Evolutionary conservation across 768 basidiomycete species (phyloP), one percentile per base, ranked within the genome.

Genomic region (Cystofilobasidium ferigula): DNA sequence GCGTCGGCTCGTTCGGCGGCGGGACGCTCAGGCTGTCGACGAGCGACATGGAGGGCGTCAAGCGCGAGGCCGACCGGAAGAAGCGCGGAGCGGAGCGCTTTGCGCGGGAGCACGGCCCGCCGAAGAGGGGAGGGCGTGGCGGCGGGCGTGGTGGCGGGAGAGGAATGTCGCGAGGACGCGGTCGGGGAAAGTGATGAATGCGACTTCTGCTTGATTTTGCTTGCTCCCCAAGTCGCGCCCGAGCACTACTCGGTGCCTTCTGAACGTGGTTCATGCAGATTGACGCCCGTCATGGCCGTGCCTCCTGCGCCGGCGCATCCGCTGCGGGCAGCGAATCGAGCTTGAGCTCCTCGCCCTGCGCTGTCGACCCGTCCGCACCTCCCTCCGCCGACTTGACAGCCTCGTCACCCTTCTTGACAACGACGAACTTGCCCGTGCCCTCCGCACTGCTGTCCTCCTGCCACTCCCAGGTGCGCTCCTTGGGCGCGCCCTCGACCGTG

Each of bases 21-120:
- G 76, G 76, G 1, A 73, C 73, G 64, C 64, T 77, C 62, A 75
- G 63, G 59, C 56, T 77, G 51, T 73, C 70, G 57, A 68, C 73
- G 68, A 47, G 67, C n/a, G 76, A 77, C 59, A 71, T 76, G 43
- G 74, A 71, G 24, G 70, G 53, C 72, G 74, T 26, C 68, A 70
- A 47, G 61, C 34, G 38, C 42, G 61, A 58, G 32, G 60, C 32
- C 43, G 30, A 36, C 63, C 60, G 42, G 24, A 64, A 30, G 67
- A 54, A 45, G 38, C 35, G 47, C 64, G 40, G 40, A 36, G 54
- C 45, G 61, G 56, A 61, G 53, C 30, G 59, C 47, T 57, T 28
- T 18, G 10, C 42, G 24, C 56, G 57, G 18, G 63, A 18, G 45
- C 54, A 22, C 24, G 64, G 45, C 22, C 35, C 26, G 57, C 20